These are phyloP conservation scores for Pleurotus cornucopiae DNA, from an alignment of 768 basidiomycete species.

Conservation along the genomic window DNA sequence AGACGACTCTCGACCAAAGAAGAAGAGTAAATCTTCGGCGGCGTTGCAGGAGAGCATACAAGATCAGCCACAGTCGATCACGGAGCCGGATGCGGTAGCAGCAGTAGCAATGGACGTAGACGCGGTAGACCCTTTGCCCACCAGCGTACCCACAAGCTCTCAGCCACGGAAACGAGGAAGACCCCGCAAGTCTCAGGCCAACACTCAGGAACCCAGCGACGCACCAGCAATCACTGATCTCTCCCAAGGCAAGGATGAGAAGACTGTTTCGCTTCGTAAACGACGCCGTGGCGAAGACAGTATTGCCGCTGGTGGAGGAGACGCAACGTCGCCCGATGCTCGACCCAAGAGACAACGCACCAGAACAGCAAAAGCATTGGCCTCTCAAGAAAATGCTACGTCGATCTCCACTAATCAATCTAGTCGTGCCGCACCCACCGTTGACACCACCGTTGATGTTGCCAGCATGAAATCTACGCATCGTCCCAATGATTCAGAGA, in stretches of 20 bases:
- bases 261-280: neutral
- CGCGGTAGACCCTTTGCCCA: too few species aligned
- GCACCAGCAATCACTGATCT: neutral
- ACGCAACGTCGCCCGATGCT: neutral
- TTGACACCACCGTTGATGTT: neutral
- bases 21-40: neutral
- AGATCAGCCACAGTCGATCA: neutral
- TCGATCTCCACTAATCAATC: neutral
- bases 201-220: neutral
- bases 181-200: slow-evolving; percentile 22
- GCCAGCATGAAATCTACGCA: neutral
- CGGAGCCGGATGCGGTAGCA: slow-evolving; percentile 12
- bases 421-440: neutral
- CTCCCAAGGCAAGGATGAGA: neutral
- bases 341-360: neutral
- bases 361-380: neutral
- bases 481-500: neutral
- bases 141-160: neutral
- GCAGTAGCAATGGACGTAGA: slow-evolving; percentile 9
- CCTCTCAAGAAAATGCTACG: neutral
- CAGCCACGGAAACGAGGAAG: slow-evolving; percentile 32
- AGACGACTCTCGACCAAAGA: neutral
- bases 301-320: neutral
- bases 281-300: neutral
- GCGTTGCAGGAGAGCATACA: neutral